These are phyloP conservation scores for Parmelia sp. DNA, from an alignment of 495 filamentous ascomycete genomes.

Conservation along the genomic window DNA sequence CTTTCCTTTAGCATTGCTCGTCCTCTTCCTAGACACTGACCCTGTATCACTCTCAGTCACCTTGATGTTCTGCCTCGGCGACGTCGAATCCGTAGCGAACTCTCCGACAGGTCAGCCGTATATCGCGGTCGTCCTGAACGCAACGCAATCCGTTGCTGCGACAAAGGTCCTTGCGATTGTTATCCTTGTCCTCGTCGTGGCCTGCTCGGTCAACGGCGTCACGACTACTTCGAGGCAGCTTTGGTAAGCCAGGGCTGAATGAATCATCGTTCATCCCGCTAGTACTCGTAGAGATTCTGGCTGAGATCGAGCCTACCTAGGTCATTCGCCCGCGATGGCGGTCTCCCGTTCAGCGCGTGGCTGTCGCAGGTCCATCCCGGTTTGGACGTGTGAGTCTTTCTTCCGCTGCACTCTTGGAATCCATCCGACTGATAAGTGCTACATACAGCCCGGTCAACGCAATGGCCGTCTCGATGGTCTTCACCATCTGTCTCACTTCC, in stretches of 20 bases:
- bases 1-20: conserved; percentile 16
- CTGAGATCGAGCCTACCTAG: conserved; percentile 15
- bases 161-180: conserved; percentile 32
- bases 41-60: conserved; percentile 18
- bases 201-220: conserved; percentile 35
- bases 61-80: conserved; percentile 33
- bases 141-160: conserved; percentile 27
- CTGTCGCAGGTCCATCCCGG: conserved; percentile 30
- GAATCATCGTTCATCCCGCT: conserved; percentile 1
- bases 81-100: conserved; percentile 29
- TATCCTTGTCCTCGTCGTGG: conserved; percentile 32
- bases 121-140: conserved; percentile 36
- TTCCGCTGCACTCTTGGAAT: conserved; percentile 7
- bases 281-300: conserved; percentile 1
- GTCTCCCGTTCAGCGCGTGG: conserved; percentile 38
- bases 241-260: conserved; percentile 23
- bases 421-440: conserved; percentile 18
- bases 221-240: conserved; percentile 39
- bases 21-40: conserved; percentile 21
- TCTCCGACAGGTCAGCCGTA: conserved; percentile 34
- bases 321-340: conserved; percentile 40
- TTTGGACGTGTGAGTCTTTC: conserved; percentile 17
- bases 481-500: conserved; percentile 31
- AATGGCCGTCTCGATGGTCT: conserved; percentile 24
- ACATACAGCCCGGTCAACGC: conserved; percentile 35